These are phyloP conservation scores for Hyaloscypha variabilis DNA, from an alignment of 495 filamentous ascomycete genomes.

Conservation along the genomic window DNA sequence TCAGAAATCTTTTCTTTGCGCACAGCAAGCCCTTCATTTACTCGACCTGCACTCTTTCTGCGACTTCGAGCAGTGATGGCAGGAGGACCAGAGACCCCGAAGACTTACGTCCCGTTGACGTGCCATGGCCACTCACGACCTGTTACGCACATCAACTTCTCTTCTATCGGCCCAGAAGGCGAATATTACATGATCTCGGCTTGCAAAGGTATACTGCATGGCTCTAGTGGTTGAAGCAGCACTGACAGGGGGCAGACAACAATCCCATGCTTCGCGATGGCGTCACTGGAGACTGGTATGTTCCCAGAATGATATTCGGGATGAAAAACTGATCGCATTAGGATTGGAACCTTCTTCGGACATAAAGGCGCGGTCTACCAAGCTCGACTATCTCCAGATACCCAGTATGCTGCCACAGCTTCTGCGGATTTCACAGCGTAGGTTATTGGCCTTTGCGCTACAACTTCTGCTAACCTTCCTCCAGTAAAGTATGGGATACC, in stretches of 20 bases:
- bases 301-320: background rate
- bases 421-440: constrained; percentile 96
- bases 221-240: constrained; percentile 2
- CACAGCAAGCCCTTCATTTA: background rate
- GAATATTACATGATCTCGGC: constrained; percentile 97
- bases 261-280: constrained; percentile 99
- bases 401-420: constrained; percentile 84
- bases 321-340: constrained; percentile 32
- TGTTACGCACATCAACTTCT: constrained; percentile 94
- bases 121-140: constrained; percentile 97
- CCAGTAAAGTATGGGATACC: constrained; percentile 94
- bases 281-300: constrained; percentile 89
- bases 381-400: constrained; percentile 85
- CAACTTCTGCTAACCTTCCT: constrained; percentile 17
- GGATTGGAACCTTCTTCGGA: constrained; percentile 97
- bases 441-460: constrained; percentile 32
- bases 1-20: constrained; percentile 4
- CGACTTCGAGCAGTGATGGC: constrained; percentile 41
- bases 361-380: constrained; percentile 99
- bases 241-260: constrained; percentile 57
- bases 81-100: constrained; percentile 41
- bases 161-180: constrained; percentile 68
- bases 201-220: constrained; percentile 76
- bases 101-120: constrained; percentile 79
- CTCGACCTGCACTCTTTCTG: background rate